These are phyloP conservation scores for Dendrobium huoshanense DNA, from an alignment of 106 monocot genomes.

Conservation along the genomic window DNA sequence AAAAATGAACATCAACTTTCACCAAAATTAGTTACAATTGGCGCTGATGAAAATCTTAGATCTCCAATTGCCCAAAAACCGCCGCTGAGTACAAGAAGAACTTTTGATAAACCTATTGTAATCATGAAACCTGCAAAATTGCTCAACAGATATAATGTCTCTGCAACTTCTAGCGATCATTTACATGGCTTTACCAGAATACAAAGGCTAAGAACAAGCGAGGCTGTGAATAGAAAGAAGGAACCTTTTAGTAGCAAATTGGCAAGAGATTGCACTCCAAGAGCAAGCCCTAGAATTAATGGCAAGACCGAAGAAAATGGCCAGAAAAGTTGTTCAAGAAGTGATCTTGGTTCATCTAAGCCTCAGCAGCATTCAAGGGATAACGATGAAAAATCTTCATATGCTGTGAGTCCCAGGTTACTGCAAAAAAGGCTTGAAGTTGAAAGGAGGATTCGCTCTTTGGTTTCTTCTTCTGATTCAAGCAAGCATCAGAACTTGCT, in stretches of 20 bases:
- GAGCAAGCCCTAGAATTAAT: constrained; percentile 13
- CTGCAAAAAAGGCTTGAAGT: constrained; percentile 26
- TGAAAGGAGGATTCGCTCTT: constrained; percentile 22
- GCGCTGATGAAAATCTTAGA: constrained; percentile 5
- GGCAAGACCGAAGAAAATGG: constrained; percentile 18
- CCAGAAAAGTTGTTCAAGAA: constrained; percentile 9
- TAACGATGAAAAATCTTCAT: constrained; percentile 11
- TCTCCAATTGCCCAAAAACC: neutral
- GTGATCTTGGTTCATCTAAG: constrained; percentile 20
- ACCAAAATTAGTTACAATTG: neutral
- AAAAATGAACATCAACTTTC: constrained; percentile 11
- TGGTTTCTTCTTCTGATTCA: constrained; percentile 17
- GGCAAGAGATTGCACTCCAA: constrained; percentile 25
- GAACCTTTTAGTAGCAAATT: constrained; percentile 7
- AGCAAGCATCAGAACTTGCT: constrained; percentile 6
- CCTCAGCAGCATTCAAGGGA: constrained; percentile 17
- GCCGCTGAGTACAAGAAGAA: constrained; percentile 8
- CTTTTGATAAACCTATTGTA: constrained; percentile 66
- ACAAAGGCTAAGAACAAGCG: constrained; percentile 22
- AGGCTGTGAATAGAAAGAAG: constrained; percentile 25
- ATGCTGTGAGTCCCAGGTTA: constrained; percentile 45
- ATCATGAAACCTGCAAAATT: constrained; percentile 71
- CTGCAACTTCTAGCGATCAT: constrained; percentile 23
- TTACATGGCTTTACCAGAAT: constrained; percentile 25
- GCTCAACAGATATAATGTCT: constrained; percentile 15